Percentiles rank a stretch among this genome's conserved stretches.
phyloP scores from a whole-genome alignment of 2,329 filamentous ascomycete species.

The Exophiala sp. region DNA sequence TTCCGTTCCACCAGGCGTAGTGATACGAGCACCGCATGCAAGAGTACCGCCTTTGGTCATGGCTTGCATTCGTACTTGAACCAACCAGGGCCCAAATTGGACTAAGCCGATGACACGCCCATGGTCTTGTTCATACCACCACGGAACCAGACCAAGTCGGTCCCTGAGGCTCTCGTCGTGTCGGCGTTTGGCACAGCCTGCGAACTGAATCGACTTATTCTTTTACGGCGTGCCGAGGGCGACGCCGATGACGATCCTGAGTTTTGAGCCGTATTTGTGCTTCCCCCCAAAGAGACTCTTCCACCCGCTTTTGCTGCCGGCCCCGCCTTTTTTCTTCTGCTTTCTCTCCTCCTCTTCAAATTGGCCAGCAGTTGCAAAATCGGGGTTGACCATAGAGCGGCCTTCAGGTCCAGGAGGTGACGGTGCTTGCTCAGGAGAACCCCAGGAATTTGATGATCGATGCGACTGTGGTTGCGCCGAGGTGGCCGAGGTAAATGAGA shows the following conservation, averaged over 20 bases:
- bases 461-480: conserved; percentile 21
- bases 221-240: conserved; percentile 20
- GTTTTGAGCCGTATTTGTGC: conserved; percentile 30
- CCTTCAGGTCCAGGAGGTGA: conserved; percentile 26
- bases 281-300: conserved; percentile 42
- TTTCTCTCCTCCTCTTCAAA: conserved; percentile 27
- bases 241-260: not conserved
- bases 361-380: conserved; percentile 23
- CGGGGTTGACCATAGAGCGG: conserved; percentile 27
- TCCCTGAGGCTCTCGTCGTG: conserved; percentile 18
- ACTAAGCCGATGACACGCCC: conserved; percentile 3
- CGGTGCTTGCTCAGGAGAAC: conserved; percentile 21
- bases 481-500: conserved; percentile 16
- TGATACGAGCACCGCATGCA: too few relatives aligned
- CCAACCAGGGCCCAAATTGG: too few relatives aligned
- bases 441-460: conserved; percentile 17
- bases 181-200: conserved; percentile 2
- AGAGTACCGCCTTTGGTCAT: not conserved
- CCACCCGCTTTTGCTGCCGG: conserved; percentile 22
- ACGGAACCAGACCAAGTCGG: conserved; percentile 25
- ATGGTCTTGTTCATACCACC: conserved; percentile 28
- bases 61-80: too few relatives aligned
- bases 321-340: conserved; percentile 16
- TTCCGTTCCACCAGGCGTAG: too few relatives aligned
- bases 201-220: conserved; percentile 3